Evolutionary conservation across 805 yeast genomes (phyloP).

Genomic region (Vanderwaltozyma yarrowii): DNA sequence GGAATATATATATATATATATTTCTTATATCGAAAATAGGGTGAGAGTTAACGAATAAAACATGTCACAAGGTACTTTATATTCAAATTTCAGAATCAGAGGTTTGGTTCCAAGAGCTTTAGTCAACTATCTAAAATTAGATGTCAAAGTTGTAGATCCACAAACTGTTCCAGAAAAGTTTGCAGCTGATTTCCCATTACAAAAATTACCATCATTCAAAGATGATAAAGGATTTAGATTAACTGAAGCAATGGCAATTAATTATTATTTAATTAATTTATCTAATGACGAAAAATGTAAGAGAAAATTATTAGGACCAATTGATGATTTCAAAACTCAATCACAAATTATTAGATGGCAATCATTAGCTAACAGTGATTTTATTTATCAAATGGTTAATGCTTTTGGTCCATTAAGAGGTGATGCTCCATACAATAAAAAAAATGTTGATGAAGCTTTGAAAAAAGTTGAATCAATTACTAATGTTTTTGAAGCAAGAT

Average conservation of each 20-base stretch:
- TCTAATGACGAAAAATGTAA: constrained; percentile 28
- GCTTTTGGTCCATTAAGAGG: constrained; percentile 59
- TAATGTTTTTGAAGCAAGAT: constrained; percentile 44
- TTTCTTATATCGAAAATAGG: no score
- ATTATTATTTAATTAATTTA: constrained; percentile 37
- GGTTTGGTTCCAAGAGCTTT: constrained; percentile 37
- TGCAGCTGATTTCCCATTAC: constrained; percentile 49
- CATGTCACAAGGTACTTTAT: constrained; percentile 68
- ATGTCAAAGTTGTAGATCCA: constrained; percentile 38
- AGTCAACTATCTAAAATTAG: constrained; percentile 50
- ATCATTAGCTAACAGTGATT: constrained; percentile 64
- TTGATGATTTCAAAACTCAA: constrained; percentile 21
- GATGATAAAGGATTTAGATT: constrained; percentile 67
- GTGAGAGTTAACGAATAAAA: no score
- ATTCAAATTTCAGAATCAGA: constrained; percentile 35
- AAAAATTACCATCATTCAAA: constrained; percentile 55
- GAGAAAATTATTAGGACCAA: constrained; percentile 45
- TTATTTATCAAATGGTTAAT: constrained; percentile 36
- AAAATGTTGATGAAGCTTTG: constrained; percentile 38
- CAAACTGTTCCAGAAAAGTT: constrained; percentile 30
- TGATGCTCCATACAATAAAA: constrained; percentile 66
- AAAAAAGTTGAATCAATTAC: constrained; percentile 33
- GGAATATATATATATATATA: no score
- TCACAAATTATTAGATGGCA: constrained; percentile 57
- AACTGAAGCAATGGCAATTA: constrained; percentile 57